phyloP scores from a whole-genome alignment of 2,329 filamentous ascomycete species.

The Chlorencoelia australis region DNA sequence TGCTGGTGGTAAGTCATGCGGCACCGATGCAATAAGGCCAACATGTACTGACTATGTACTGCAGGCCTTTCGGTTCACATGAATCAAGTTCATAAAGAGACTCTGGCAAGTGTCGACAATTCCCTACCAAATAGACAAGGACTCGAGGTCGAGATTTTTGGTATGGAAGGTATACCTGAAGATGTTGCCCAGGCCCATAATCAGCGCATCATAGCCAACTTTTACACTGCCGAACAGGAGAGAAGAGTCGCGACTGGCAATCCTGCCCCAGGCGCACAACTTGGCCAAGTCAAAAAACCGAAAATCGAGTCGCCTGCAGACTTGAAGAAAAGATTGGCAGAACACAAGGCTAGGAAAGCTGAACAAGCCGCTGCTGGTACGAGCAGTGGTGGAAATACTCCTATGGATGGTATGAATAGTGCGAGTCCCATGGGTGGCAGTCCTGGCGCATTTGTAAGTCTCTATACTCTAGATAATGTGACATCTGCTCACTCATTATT shows the following conservation, averaged over 20 bases:
- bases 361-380: slow-evolving; percentile 46
- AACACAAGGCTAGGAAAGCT: slow-evolving; percentile 60
- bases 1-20: slow-evolving; percentile 62
- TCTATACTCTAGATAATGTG: background rate
- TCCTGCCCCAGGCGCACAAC: slow-evolving; percentile 54
- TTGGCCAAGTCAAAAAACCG: slow-evolving; percentile 60
- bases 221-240: slow-evolving; percentile 76
- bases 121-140: slow-evolving; percentile 77
- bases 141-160: slow-evolving; percentile 91
- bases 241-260: slow-evolving; percentile 76
- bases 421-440: slow-evolving; percentile 41
- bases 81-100: slow-evolving; percentile 98
- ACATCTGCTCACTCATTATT: slow-evolving; percentile 9
- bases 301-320: slow-evolving; percentile 68
- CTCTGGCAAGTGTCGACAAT: slow-evolving; percentile 79
- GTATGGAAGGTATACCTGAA: slow-evolving; percentile 92
- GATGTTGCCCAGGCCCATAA: slow-evolving; percentile 76
- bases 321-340: slow-evolving; percentile 69
- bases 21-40: slow-evolving; percentile 2
- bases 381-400: slow-evolving; percentile 47
- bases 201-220: slow-evolving; percentile 75
- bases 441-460: slow-evolving; percentile 49
- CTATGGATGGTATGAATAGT: slow-evolving; percentile 23
- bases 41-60: slow-evolving; percentile 3
- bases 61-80: slow-evolving; percentile 88